Evolutionary conservation across 305 asterid species (phyloP).

Genomic region (Salvia sclarea): DNA sequence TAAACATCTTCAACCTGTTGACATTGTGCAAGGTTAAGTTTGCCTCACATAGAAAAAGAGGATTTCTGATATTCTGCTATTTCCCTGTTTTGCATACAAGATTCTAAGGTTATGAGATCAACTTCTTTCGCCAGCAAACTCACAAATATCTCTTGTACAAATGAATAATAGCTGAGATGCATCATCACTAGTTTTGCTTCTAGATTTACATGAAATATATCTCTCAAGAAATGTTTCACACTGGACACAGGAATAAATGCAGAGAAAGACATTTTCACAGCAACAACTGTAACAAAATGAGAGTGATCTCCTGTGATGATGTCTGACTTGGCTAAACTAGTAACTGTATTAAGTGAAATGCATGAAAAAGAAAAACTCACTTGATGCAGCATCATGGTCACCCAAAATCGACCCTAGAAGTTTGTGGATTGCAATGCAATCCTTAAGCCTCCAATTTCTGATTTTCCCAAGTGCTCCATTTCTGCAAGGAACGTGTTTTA

Average conservation of each 20-base stretch:
- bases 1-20: not conserved
- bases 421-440: conserved; percentile 73
- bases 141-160: not conserved
- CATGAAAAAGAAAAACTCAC: conserved; percentile 41
- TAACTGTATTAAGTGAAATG: not conserved
- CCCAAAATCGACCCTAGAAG: conserved; percentile 53
- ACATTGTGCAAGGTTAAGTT: not conserved
- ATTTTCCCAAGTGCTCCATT: conserved; percentile 50
- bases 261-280: not conserved
- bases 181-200: conserved; percentile 6
- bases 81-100: not conserved
- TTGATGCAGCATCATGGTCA: conserved; percentile 75
- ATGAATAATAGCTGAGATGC: not conserved
- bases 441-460: conserved; percentile 62
- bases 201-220: not conserved
- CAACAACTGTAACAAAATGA: not conserved
- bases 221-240: not conserved
- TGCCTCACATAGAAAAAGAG: not conserved
- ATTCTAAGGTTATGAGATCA: not conserved
- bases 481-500: conserved; percentile 43
- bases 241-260: not conserved
- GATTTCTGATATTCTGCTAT: not conserved
- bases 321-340: not conserved
- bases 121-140: not conserved
- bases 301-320: not conserved